Evolutionary conservation across 1,139 yeast species (phyloP).

Genomic region (Saccharomyces pastorianus): DNA sequence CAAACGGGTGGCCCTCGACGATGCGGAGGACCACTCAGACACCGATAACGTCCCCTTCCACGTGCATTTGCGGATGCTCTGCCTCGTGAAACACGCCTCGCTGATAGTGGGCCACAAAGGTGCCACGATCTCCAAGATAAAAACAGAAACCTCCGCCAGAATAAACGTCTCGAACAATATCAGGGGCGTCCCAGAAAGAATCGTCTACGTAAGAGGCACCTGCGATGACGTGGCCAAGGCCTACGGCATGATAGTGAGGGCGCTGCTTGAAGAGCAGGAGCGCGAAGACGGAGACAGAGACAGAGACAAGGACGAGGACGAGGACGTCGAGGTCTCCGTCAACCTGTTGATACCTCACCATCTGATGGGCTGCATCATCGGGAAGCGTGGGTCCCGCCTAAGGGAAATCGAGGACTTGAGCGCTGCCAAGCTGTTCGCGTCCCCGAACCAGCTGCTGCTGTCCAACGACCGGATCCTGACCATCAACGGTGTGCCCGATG

Average conservation of each 20-base stretch:
- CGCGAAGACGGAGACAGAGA: constrained; percentile 37
- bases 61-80: constrained; percentile 63
- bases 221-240: constrained; percentile 79
- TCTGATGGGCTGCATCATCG: constrained; percentile 75
- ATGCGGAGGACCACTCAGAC: constrained; percentile 4
- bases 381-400: constrained; percentile 67
- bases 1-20: constrained; percentile 10
- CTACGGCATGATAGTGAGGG: constrained; percentile 64
- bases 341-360: constrained; percentile 71
- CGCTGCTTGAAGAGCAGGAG: constrained; percentile 45
- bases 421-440: constrained; percentile 72
- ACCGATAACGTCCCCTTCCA: constrained; percentile 30
- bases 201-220: constrained; percentile 67
- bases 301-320: too few relatives aligned
- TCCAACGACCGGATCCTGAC: constrained; percentile 74
- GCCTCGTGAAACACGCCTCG: constrained; percentile 69
- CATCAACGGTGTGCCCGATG: constrained; percentile 77
- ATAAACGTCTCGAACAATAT: constrained; percentile 73
- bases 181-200: constrained; percentile 67
- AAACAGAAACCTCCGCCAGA: constrained; percentile 58
- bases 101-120: constrained; percentile 73
- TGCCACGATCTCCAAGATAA: constrained; percentile 56
- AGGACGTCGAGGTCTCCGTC: constrained; percentile 42
- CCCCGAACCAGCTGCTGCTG: constrained; percentile 64
- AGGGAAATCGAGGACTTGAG: constrained; percentile 79